A percentile compares a stretch with the other conserved stretches of the same genome.
These are phyloP conservation scores for Yarrowia yakushimensis DNA, from an alignment of 805 yeast genomes.

Conservation along the genomic window DNA sequence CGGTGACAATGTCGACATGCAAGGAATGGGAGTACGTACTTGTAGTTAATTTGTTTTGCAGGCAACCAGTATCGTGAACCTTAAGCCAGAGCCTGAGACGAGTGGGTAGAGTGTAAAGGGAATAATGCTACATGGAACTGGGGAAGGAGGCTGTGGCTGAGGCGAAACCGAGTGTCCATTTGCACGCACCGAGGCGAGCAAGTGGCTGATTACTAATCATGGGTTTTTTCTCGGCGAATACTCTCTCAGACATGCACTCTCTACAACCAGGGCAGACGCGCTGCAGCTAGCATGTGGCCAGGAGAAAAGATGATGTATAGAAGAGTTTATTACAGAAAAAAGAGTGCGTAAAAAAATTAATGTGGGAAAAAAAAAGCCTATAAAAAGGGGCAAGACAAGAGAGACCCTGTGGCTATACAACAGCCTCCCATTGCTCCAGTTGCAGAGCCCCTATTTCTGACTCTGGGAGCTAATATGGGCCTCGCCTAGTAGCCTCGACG, in stretches of 20 bases:
- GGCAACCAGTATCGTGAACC: conserved; percentile 19
- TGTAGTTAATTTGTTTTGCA: conserved; percentile 20
- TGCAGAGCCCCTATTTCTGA: too few relatives aligned
- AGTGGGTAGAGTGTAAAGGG: not conserved
- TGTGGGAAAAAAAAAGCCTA: not conserved
- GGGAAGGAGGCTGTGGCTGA: not conserved
- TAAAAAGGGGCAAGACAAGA: not conserved
- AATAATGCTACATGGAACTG: not conserved
- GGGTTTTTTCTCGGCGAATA: not conserved
- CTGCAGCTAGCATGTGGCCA: conserved; percentile 4
- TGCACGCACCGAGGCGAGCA: not conserved
- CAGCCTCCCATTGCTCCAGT: too few relatives aligned
- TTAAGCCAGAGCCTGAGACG: not conserved
- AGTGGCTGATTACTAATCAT: not conserved
- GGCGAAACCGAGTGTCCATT: not conserved
- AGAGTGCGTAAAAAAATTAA: not conserved
- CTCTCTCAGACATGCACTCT: not conserved
- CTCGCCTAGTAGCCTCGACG: not conserved
- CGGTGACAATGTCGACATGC: conserved; percentile 23
- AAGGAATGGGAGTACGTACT: conserved; percentile 20
- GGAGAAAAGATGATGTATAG: not conserved
- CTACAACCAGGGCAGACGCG: not conserved
- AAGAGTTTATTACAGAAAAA: not conserved
- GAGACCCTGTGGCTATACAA: too few relatives aligned
- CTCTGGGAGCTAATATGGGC: too few relatives aligned